A percentile compares a stretch with the other conserved stretches of the same genome.
phyloP scores from a whole-genome alignment of 2,329 filamentous ascomycete species.

The Leptosphaerulina australis region DNA sequence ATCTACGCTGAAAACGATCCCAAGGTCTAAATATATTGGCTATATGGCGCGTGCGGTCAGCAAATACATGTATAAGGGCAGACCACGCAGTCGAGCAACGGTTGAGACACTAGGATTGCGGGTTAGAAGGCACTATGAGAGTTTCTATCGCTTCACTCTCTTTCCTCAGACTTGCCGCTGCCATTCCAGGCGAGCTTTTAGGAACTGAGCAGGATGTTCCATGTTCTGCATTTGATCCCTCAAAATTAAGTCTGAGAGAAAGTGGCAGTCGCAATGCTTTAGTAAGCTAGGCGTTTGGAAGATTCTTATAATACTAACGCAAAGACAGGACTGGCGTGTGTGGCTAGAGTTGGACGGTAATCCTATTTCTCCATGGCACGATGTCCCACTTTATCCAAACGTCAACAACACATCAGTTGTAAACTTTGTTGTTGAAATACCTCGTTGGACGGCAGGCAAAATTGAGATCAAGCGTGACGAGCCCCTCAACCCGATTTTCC shows the following conservation, averaged over 20 bases:
- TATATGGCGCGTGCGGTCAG: background rate
- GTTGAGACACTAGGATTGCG: background rate
- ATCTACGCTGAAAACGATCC: background rate
- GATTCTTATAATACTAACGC: background rate
- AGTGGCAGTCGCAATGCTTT: conserved; percentile 6
- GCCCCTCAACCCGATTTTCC: conserved; percentile 94
- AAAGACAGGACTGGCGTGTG: conserved; percentile 61
- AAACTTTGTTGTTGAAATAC: conserved; percentile 98
- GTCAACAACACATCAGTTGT: conserved; percentile 80
- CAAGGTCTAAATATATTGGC: too few species aligned
- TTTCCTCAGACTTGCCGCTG: background rate
- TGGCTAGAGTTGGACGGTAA: conserved; percentile 94
- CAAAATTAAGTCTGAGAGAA: conserved; percentile 8
- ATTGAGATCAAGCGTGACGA: conserved; percentile 79
- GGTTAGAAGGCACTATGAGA: background rate
- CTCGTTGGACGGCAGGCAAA: conserved; percentile 97
- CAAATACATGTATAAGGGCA: background rate
- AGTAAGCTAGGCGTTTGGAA: background rate
- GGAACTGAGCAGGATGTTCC: background rate
- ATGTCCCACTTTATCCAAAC: conserved; percentile 94
- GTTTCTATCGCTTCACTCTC: background rate
- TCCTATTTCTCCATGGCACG: conserved; percentile 90
- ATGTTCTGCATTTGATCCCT: conserved; percentile 5
- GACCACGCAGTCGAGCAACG: background rate
- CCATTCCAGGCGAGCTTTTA: background rate